Conservation (phyloP, 2,329 filamentous ascomycete genomes). For the Exophiala aquamarina region DNA sequence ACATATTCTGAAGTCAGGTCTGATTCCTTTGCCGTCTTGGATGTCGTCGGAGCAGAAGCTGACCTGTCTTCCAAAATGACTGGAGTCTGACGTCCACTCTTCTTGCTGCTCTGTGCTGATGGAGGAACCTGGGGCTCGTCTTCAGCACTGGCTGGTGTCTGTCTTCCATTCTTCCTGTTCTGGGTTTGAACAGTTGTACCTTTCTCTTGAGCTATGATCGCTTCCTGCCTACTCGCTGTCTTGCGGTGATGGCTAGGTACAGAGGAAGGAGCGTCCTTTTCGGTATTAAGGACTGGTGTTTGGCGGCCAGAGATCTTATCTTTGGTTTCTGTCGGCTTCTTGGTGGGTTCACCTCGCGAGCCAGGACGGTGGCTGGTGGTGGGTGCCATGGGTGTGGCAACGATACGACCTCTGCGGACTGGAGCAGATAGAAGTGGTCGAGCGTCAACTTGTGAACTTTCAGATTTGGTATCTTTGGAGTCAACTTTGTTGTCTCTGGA, state of each 20-base stretch:
- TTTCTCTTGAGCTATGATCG: not conserved
- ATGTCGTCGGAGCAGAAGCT: slow-evolving; percentile 7
- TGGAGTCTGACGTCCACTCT: slow-evolving; percentile 7
- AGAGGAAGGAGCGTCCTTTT: slow-evolving; percentile 10
- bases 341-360: slow-evolving; percentile 17
- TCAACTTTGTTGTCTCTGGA: slow-evolving; percentile 13
- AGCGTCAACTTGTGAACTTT: slow-evolving; percentile 11
- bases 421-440: slow-evolving; percentile 26
- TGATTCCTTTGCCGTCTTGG: not conserved
- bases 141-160: slow-evolving; percentile 8
- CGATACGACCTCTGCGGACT: slow-evolving; percentile 27
- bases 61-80: slow-evolving; percentile 11
- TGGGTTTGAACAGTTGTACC: not conserved
- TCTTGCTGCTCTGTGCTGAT: not conserved
- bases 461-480: slow-evolving; percentile 8
- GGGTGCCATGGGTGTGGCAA: slow-evolving; percentile 26
- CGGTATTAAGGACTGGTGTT: slow-evolving; percentile 9
- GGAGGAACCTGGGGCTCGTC: slow-evolving; percentile 1
- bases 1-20: not conserved
- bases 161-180: slow-evolving; percentile 5
- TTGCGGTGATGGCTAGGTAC: slow-evolving; percentile 9
- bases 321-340: slow-evolving; percentile 11
- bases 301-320: slow-evolving; percentile 17
- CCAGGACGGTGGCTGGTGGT: slow-evolving; percentile 14
- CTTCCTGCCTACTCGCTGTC: not conserved